Base-by-base conservation (phyloP, 805 yeast species). In the Sporopachydermia quercuum region DNA sequence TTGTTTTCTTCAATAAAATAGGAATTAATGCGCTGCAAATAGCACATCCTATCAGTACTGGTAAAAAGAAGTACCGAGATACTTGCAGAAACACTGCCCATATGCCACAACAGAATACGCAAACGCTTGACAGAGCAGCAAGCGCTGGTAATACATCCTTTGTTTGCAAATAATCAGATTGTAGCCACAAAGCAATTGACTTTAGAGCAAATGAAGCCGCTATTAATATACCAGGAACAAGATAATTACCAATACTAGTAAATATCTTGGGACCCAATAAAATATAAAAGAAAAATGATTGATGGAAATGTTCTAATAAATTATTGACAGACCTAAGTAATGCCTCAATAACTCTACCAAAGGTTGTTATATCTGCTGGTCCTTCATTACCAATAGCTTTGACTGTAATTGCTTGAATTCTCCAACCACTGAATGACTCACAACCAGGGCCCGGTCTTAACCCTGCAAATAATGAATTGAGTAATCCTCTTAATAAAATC, bases 381-480 rank as follows among this genome's bases (percentile, higher is more conserved):
- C 83, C 83, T 1, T 50, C 49, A 2, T 58, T 62, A 1, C 82
- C 84, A 19, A 57, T 60, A 0, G 94, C 97, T 41, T 71, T 70
- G 23, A 91, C 53, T 0, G 96, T 83, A 15, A 91, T 56, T 0
- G 97, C 79, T 57, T 89, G 97, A 43, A 91, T 81, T 54, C 93
- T 79, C 94, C 95, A 91, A 3, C 97, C 96, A 40, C 91, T 78
- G 53, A 89, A 91, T 11, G 89, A 85, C 54, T 89, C 96, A 49
- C 86, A 76, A n/a, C 91, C 83, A 34, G 76, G 67, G 0, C 70
- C 65, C 3, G 61, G 63, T 39, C 61, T 64, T 18, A 82, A 56
- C 1, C 97, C 97, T 0, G 94, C 69, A 4, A 75, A 51, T 3
- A 87, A 73, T 51, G 83, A 71, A 37, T 71, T 70, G 41, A 68